Evolutionary conservation across 495 filamentous ascomycete species (phyloP).

Genomic region (Glonium stellatum): DNA sequence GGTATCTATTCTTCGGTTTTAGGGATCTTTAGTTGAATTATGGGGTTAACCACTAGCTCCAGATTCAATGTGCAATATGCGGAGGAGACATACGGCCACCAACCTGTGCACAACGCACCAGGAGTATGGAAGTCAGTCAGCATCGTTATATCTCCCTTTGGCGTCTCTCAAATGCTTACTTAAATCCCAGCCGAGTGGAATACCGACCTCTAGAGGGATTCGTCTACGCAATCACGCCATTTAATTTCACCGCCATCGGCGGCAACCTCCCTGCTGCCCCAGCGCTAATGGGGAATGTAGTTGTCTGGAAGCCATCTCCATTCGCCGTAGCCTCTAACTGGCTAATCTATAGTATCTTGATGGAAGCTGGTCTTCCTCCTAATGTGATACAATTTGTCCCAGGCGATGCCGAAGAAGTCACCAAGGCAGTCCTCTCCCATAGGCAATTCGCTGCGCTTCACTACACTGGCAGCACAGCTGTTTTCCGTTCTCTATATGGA

Average conservation of each 20-base stretch:
- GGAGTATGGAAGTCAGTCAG: slow-evolving; percentile 37
- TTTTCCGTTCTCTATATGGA: slow-evolving; percentile 37
- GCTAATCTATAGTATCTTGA: slow-evolving; percentile 37
- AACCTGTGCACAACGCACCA: slow-evolving; percentile 36
- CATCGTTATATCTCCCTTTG: neutral
- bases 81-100: slow-evolving; percentile 37
- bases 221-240: slow-evolving; percentile 41
- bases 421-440: slow-evolving; percentile 34
- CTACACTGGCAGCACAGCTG: slow-evolving; percentile 39
- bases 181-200: slow-evolving; percentile 33
- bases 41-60: slow-evolving; percentile 10
- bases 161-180: slow-evolving; percentile 5
- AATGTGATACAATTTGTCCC: slow-evolving; percentile 41
- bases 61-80: slow-evolving; percentile 46
- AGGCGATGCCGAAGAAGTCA: slow-evolving; percentile 40
- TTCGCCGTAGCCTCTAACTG: slow-evolving; percentile 38
- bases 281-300: slow-evolving; percentile 41
- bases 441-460: slow-evolving; percentile 38
- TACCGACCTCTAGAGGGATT: slow-evolving; percentile 41
- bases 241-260: slow-evolving; percentile 43
- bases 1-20: slow-evolving; percentile 17
- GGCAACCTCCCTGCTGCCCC: slow-evolving; percentile 39
- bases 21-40: neutral
- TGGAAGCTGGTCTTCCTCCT: slow-evolving; percentile 40
- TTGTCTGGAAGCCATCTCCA: slow-evolving; percentile 40